Base-by-base conservation (phyloP, 75 land plant species). In the Picea sitchensis region DNA sequence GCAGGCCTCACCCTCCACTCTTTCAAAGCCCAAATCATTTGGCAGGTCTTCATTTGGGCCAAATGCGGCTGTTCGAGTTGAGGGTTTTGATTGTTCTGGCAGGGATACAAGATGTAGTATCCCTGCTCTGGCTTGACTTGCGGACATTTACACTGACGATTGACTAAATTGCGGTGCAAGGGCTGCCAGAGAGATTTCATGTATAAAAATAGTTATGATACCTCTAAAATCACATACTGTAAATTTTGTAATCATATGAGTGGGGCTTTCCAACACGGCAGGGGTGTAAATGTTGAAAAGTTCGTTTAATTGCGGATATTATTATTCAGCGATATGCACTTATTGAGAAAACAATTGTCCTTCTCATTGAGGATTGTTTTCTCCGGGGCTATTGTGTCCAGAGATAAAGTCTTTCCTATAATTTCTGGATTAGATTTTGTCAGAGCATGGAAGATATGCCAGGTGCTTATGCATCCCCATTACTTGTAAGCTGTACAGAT, bases 21-120 rank as follows among this genome's bases (percentile, higher is more conserved):
- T 80, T 60, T 82, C 87, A 1, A 87, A 85, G 31, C 83, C 79
- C 14, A 86, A 79, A 59, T 47, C 75, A 36, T 59, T 75, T 20
- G 72, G 67, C 75, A 79, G 79, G 14, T 79, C 83, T 21, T 77
- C 82, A 31, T 69, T 58, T 20, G 81, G 80, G 17, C 63, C 72
- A 4, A 88, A 80, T 72, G 82, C 89, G 3, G 41, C 73, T 6
- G 85, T 88, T 65, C 84, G 88, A 41, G 80, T 88, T 26, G 89
- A 88, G 61, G 79, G 82, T 14, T 88, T 88, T 65, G 88, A 79
- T 38, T 84, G 89, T 63, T 71, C 88, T 14, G 88, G 84, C 32
- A 63, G 89, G 54, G 89, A 88, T 34, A 83, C 89, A 34, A 71
- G 89, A 14, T 81, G 82, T 30, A 75, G 82, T 21, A 81, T 88